A percentile compares a stretch with the other conserved stretches of the same genome.
Conservation (phyloP, 129 eudicot genomes). For the Scalesia atractyloides region DNA sequence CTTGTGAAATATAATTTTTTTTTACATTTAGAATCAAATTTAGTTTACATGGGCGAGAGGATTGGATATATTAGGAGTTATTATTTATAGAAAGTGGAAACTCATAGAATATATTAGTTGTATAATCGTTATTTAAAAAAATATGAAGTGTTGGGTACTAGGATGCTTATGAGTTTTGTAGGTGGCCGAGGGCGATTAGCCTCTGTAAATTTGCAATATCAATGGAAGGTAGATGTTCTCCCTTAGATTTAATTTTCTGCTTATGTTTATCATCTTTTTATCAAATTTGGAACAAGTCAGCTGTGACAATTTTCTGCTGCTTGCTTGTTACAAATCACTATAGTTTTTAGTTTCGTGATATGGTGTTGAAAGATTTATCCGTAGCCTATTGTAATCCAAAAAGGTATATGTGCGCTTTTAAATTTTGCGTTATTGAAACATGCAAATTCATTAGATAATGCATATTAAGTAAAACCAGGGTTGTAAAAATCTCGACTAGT, state of each 20-base stretch:
- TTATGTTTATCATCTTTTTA: neutral
- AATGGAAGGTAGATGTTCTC: neutral
- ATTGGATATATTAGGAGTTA: neutral
- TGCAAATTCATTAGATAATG: neutral
- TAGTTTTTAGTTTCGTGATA: neutral
- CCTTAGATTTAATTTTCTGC: no score
- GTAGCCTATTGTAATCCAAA: neutral
- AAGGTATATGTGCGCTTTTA: no score
- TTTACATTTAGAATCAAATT: constrained; percentile 6
- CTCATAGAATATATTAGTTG: constrained; percentile 27
- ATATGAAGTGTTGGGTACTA: neutral
- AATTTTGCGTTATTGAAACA: neutral
- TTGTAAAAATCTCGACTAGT: no score
- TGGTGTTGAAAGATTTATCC: neutral
- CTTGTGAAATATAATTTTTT: constrained; percentile 29
- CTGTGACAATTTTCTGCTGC: constrained; percentile 1
- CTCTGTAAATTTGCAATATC: neutral
- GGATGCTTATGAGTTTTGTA: constrained; percentile 32
- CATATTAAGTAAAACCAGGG: neutral
- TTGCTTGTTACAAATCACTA: neutral
- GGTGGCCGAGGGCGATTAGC: constrained; percentile 17
- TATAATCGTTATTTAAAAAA: constrained; percentile 23
- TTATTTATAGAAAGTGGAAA: constrained; percentile 28
- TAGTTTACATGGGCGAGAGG: constrained; percentile 20
- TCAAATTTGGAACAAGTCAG: neutral